phyloP scores from a whole-genome alignment of 1,284 basidiomycete genomes.

The Agroathelia rolfsii region DNA sequence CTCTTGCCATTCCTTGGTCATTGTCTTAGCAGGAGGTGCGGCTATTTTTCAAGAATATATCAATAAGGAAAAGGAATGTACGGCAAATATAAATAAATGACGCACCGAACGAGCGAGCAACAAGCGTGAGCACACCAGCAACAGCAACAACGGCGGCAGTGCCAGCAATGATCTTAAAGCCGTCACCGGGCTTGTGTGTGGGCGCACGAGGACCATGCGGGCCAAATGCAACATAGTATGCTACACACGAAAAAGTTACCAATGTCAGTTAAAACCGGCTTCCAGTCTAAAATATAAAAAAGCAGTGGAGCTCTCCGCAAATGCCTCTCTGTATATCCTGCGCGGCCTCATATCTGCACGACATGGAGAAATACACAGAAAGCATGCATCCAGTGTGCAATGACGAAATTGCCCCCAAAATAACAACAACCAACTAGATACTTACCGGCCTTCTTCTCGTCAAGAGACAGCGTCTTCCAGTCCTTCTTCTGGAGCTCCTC shows the following conservation, averaged over 20 bases:
- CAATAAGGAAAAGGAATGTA: conserved; percentile 2
- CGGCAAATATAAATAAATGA: conserved; percentile 13
- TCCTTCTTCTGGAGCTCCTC: conserved; percentile 92
- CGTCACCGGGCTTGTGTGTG: conserved; percentile 63
- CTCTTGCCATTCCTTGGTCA: conserved; percentile 93
- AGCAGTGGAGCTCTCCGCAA: too few species aligned
- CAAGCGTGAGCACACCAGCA: conserved; percentile 46
- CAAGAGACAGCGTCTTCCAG: conserved; percentile 85
- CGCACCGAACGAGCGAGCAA: conserved; percentile 54
- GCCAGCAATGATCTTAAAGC: conserved; percentile 58
- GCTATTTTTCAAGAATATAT: too few species aligned
- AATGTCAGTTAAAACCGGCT: conserved; percentile 7
- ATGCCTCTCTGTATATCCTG: too few species aligned
- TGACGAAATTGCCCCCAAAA: conserved; percentile 9
- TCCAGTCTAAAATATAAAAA: conserved; percentile 2
- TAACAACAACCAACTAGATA: conserved; percentile 18
- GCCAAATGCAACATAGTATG: conserved; percentile 96
- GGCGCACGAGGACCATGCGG: conserved; percentile 91
- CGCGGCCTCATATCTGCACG: too few species aligned
- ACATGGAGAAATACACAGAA: too few species aligned
- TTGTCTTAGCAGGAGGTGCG: conserved; percentile 67
- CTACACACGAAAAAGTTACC: conserved; percentile 47
- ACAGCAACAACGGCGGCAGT: conserved; percentile 51
- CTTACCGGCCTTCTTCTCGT: conserved; percentile 98
- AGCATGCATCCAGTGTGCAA: conserved; percentile 7